A percentile compares a stretch with the other conserved stretches of the same genome.
Conservation (phyloP, 768 basidiomycete genomes). For the Mycena sanguinolenta region DNA sequence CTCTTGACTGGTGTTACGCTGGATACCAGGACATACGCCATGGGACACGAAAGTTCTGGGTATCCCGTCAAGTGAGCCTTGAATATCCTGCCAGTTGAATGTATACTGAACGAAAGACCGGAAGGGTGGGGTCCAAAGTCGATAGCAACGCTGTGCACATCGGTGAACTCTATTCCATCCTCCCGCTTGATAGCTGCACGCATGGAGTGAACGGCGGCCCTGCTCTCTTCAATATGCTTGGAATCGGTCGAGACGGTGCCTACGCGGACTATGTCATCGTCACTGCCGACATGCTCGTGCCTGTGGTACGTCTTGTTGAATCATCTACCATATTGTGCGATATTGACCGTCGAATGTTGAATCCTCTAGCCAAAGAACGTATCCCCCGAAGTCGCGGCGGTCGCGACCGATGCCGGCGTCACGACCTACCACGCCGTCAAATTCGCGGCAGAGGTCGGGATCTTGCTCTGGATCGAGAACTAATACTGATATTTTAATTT, state of each 20-base stretch:
- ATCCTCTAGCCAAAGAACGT: constrained; percentile 32
- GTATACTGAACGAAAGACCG: not conserved
- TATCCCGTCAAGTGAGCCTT: constrained; percentile 29
- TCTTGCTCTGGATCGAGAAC: not conserved
- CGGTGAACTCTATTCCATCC: constrained; percentile 29
- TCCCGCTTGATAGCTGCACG: constrained; percentile 14
- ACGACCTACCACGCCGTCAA: constrained; percentile 36
- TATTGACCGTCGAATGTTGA: not conserved
- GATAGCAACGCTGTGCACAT: constrained; percentile 11
- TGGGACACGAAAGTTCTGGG: constrained; percentile 37
- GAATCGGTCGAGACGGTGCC: constrained; percentile 32
- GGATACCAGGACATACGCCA: constrained; percentile 28
- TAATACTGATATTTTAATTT: not conserved
- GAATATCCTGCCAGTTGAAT: not conserved
- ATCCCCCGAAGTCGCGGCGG: constrained; percentile 28
- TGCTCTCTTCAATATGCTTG: constrained; percentile 19
- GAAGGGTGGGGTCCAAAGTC: constrained; percentile 36
- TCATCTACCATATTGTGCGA: not conserved
- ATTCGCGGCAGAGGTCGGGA: constrained; percentile 25
- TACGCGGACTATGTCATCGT: constrained; percentile 36
- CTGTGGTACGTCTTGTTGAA: constrained; percentile 21
- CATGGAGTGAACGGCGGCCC: constrained; percentile 23
- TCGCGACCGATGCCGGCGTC: constrained; percentile 36
- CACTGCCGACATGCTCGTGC: constrained; percentile 26
- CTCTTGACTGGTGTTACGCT: constrained; percentile 24